Evolutionary conservation across 2,329 filamentous ascomycete species (phyloP).

Genomic region (Thelonectria discophora): DNA sequence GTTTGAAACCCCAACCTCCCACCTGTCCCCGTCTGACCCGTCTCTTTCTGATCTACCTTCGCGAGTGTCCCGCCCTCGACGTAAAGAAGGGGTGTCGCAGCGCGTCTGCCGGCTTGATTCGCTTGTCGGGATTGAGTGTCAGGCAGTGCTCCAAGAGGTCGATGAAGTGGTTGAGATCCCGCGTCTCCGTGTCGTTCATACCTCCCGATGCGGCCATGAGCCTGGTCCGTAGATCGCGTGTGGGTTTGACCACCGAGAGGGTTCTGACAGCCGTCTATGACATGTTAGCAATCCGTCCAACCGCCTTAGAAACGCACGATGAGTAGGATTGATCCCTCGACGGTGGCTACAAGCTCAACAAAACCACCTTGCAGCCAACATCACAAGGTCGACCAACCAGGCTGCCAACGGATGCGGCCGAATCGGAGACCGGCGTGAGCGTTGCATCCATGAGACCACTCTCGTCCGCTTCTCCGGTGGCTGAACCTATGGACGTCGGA

Average conservation of each 20-base stretch:
- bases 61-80: constrained; percentile 44
- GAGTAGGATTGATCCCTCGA: constrained; percentile 29
- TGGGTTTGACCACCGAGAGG: constrained; percentile 76
- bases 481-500: constrained; percentile 26
- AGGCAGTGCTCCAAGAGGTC: constrained; percentile 91
- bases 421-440: constrained; percentile 29
- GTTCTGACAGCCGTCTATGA: constrained; percentile 72
- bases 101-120: constrained; percentile 86
- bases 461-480: constrained; percentile 22
- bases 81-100: constrained; percentile 88
- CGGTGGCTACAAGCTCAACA: constrained; percentile 23
- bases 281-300: constrained; percentile 34
- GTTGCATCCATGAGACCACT: constrained; percentile 19
- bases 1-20: neutral
- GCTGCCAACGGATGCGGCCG: constrained; percentile 32
- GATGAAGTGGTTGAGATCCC: constrained; percentile 83
- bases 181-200: constrained; percentile 76
- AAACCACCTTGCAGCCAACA: constrained; percentile 23
- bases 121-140: constrained; percentile 89
- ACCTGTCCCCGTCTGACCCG: neutral
- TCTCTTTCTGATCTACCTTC: constrained; percentile 33
- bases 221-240: constrained; percentile 82
- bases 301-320: constrained; percentile 23
- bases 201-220: constrained; percentile 78
- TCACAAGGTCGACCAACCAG: constrained; percentile 34